A percentile compares a stretch with the other conserved stretches of the same genome.
These are phyloP conservation scores for Saccharomycopsis hybrid DNA, from an alignment of 1,139 yeast genomes.

Conservation along the genomic window DNA sequence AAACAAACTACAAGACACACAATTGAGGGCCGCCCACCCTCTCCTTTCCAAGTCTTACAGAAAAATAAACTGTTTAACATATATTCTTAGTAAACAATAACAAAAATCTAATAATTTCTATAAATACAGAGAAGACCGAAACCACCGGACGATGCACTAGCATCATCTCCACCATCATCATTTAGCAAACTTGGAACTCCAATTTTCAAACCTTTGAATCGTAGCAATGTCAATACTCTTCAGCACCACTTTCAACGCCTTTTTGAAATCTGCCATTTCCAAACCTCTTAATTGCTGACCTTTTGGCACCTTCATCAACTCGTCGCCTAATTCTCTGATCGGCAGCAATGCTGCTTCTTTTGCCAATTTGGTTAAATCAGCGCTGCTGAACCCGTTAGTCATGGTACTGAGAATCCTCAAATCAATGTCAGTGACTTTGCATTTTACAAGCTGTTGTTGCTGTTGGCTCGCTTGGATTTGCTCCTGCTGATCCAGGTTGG, in stretches of 20 bases:
- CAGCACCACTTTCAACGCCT: constrained; percentile 46
- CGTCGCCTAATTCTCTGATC: constrained; percentile 53
- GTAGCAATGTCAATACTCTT: constrained; percentile 55
- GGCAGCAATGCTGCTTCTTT: constrained; percentile 75
- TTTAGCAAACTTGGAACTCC: constrained; percentile 29
- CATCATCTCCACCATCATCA: no score
- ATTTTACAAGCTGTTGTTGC: no score
- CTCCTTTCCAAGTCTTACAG: no score
- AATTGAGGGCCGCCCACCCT: no score
- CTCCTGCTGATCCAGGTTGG: no score
- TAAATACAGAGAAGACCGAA: no score
- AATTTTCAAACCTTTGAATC: constrained; percentile 44
- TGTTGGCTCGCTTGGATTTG: background rate
- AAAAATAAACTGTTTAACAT: no score
- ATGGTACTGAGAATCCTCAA: constrained; percentile 40
- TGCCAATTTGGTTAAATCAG: constrained; percentile 60
- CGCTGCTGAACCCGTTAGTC: constrained; percentile 57
- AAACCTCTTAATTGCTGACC: constrained; percentile 47
- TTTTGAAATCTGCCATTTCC: constrained; percentile 42
- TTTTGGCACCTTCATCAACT: constrained; percentile 46
- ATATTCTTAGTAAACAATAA: no score
- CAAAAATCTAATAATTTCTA: no score
- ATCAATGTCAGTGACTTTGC: constrained; percentile 41
- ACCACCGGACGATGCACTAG: no score
- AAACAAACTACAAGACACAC: no score